Evolutionary conservation across 2,329 filamentous ascomycete genomes (phyloP), one percentile per base, ranked within the genome.

Genomic region (Phialophora macrospora): DNA sequence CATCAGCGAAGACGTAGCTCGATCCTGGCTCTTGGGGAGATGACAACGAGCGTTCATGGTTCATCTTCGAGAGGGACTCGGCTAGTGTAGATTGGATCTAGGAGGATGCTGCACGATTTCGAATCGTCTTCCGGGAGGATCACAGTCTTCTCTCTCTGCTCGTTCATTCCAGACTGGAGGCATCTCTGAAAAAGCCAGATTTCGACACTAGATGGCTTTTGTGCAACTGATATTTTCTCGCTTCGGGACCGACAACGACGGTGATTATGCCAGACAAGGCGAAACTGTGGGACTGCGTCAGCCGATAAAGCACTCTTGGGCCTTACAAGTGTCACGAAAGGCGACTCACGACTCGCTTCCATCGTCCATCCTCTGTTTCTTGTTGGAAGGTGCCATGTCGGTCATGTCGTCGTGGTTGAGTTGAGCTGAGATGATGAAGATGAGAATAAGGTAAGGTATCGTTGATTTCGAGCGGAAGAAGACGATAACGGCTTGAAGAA

Each of bases 111-210:
- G 38, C n/a, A 44, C 2, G 20, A 14, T 8, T 26, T 17, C 22
- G 17, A 52, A 22, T 61, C 38, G 12, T 64, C 66, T 26, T 65
- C 59, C 7, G 63, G 66, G 1, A 68, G 49, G 2, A 60, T 38
- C 24, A 68, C 60, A 7, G 26, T 30, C 9, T 60, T 54, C n/a
- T 51, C 22, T 5, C 38, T 28, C n/a, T 55, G 34, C 49, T 66
- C 64, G 14, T 55, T 55, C 64, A 66, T 63, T 14, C 64, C 60
- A 4, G 64, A 62, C 8, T 5, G 9, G 4, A 66, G 55, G 41
- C 64, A 66, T 1, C 26, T 57, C 46, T 28, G 56, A 66, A 66
- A 32, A 66, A 63, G 20, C 34, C 55, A 20, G 28, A 63, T 9
- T 22, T 26, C 11, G 55, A 56, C 12, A 32, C 28, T 6, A 67